Percentiles rank a stretch among this genome's conserved stretches.
Evolutionary conservation across 1,139 yeast species (phyloP).

Genomic region (Lodderomyces beijingensis): DNA sequence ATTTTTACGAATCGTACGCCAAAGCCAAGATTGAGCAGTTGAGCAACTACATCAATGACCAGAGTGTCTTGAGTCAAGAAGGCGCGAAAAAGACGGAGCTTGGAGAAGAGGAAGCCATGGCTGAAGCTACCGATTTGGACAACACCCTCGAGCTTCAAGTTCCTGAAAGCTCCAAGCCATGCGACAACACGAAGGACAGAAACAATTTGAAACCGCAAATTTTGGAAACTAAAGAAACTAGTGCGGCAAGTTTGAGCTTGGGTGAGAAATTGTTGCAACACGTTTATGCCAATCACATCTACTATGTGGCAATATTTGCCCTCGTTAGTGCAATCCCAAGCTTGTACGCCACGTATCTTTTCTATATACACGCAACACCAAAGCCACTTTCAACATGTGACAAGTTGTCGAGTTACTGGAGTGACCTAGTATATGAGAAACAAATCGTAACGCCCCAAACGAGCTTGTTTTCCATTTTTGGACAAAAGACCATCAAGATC

Average conservation of each 20-base stretch:
- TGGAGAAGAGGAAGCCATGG: conserved; percentile 5
- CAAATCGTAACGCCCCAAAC: conserved; percentile 1
- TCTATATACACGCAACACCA: no score
- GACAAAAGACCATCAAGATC: conserved; percentile 6
- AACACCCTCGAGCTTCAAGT: conserved; percentile 4
- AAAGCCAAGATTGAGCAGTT: conserved; percentile 17
- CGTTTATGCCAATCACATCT: no score
- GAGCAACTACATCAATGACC: conserved; percentile 14
- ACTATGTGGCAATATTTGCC: no score
- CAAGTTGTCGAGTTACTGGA: conserved; percentile 11
- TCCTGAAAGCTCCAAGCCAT: no score
- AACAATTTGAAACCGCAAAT: not conserved
- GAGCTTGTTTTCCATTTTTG: conserved; percentile 7
- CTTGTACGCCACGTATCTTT: no score
- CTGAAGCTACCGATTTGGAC: conserved; percentile 4
- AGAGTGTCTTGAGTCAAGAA: conserved; percentile 4
- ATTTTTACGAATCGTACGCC: conserved; percentile 21
- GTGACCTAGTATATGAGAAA: conserved; percentile 14
- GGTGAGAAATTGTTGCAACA: no score
- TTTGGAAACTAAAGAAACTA: not conserved
- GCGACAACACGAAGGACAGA: no score
- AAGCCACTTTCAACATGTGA: conserved; percentile 9
- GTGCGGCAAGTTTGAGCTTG: not conserved
- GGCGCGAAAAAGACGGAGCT: conserved; percentile 1
- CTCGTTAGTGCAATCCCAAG: no score